Evolutionary conservation across 169 alveolate genomes (phyloP).

Genomic region (Plasmodium sp.): DNA sequence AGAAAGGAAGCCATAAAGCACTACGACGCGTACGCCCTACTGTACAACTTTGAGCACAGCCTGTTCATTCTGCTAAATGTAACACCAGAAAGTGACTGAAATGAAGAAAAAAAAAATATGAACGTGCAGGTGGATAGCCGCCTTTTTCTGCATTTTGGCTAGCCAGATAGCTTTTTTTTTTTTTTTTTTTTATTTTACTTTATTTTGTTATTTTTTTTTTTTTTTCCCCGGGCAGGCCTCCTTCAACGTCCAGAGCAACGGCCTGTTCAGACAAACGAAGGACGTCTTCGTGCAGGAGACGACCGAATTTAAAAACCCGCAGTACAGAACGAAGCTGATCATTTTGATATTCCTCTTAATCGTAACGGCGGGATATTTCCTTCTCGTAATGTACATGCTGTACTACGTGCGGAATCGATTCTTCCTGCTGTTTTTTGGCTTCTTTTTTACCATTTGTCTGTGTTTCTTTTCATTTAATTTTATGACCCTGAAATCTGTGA

Average conservation of each 20-base stretch:
- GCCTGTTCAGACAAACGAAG: conserved; percentile 17
- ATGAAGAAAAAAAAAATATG: conserved; percentile 2
- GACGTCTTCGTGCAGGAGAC: conserved; percentile 29
- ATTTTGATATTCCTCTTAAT: conserved; percentile 10
- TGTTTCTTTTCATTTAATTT: conserved; percentile 40
- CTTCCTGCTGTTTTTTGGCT: conserved; percentile 5
- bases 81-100: not conserved
- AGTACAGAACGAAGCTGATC: conserved; percentile 5
- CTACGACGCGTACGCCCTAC: conserved; percentile 30
- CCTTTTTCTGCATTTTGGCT: not conserved
- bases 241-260: conserved; percentile 2
- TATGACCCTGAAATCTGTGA: conserved; percentile 19
- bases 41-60: conserved; percentile 32
- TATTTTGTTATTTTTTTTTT: not conserved
- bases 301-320: not conserved
- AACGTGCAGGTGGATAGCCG: not conserved
- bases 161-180: not conserved
- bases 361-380: not conserved
- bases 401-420: conserved; percentile 19
- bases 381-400: conserved; percentile 1
- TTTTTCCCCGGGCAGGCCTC: not conserved
- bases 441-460: conserved; percentile 2
- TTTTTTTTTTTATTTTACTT: conserved; percentile 13
- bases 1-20: not conserved
- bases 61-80: conserved; percentile 29